phyloP scores from a whole-genome alignment of 495 filamentous ascomycete genomes.

The Neurospora africana region DNA sequence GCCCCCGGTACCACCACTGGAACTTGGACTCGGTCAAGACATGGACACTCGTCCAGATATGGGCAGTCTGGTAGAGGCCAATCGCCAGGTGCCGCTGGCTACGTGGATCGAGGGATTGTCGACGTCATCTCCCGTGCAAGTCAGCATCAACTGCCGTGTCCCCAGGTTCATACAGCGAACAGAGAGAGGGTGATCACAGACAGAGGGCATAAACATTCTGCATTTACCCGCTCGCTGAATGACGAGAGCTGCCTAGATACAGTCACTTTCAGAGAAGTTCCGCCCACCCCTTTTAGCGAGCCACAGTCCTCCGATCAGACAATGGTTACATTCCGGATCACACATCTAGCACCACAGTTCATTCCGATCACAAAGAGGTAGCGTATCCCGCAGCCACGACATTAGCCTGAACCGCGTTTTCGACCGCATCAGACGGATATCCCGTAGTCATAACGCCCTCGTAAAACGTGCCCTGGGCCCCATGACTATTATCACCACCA shows the following conservation, averaged over 20 bases:
- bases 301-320: background rate
- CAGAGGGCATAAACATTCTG: background rate
- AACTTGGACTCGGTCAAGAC: too few relatives aligned
- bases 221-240: background rate
- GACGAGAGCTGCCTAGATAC: background rate
- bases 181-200: background rate
- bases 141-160: too few relatives aligned
- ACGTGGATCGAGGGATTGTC: too few relatives aligned
- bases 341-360: too few relatives aligned
- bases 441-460: background rate
- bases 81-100: too few relatives aligned
- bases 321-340: too few relatives aligned
- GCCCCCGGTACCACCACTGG: too few relatives aligned
- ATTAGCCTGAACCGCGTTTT: constrained; percentile 46
- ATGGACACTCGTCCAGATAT: background rate
- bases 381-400: constrained; percentile 25
- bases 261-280: background rate
- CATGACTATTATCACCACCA: constrained; percentile 24
- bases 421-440: constrained; percentile 20
- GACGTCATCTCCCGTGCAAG: too few relatives aligned
- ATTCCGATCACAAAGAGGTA: constrained; percentile 8
- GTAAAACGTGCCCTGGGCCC: background rate
- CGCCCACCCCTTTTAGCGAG: background rate
- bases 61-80: background rate
- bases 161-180: background rate